Evolutionary conservation across 495 filamentous ascomycete genomes (phyloP).

Genomic region (Neurospora terricola): DNA sequence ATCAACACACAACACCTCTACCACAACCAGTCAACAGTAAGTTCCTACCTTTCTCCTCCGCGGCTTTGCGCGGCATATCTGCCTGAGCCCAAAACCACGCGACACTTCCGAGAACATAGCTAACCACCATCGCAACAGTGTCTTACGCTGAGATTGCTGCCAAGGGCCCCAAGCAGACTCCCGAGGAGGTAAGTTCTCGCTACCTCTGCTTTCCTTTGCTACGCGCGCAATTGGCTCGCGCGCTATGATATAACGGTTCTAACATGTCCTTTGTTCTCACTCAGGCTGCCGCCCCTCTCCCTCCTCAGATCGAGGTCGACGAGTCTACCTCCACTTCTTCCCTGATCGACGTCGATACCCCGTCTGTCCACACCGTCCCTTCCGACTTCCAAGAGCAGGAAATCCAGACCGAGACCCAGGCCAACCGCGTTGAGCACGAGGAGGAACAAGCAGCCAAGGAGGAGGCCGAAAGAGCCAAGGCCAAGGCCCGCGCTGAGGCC

Average conservation of each 20-base stretch:
- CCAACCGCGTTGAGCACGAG: constrained; percentile 44
- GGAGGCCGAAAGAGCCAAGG: constrained; percentile 25
- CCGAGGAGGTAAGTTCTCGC: constrained; percentile 50
- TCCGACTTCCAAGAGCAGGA: constrained; percentile 54
- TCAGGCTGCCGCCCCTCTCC: constrained; percentile 53
- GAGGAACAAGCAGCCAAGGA: constrained; percentile 12
- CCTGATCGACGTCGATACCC: constrained; percentile 68
- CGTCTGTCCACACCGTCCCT: constrained; percentile 59
- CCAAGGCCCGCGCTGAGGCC: constrained; percentile 33
- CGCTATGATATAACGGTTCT: background rate
- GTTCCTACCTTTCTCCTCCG: background rate
- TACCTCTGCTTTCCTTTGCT: background rate
- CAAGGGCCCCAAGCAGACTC: constrained; percentile 60
- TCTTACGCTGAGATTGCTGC: constrained; percentile 70
- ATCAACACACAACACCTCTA: background rate
- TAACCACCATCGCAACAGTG: constrained; percentile 34
- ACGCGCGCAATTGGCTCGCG: background rate
- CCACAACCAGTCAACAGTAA: constrained; percentile 5
- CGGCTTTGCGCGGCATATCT: background rate
- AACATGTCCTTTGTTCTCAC: background rate
- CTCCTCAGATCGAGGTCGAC: constrained; percentile 50
- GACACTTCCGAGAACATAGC: background rate
- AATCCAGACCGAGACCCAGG: constrained; percentile 65
- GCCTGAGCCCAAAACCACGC: background rate
- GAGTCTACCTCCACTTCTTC: constrained; percentile 48